Base-by-base conservation (phyloP, 2,329 filamentous ascomycete species). In the Knufia petricola region DNA sequence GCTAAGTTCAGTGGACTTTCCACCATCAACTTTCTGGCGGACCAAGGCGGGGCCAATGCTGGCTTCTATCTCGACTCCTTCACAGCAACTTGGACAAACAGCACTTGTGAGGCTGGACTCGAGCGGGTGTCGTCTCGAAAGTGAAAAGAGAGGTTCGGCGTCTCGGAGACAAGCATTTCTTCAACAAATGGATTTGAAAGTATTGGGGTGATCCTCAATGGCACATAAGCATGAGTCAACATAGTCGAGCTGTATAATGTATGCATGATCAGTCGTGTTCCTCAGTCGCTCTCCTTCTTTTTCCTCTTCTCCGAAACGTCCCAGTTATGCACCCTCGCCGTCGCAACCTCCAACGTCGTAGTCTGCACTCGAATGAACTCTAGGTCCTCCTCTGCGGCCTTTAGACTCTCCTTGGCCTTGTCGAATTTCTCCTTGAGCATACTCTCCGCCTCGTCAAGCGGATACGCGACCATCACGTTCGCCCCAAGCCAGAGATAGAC, bases 311-410 rank as follows among this genome's bases (percentile, higher is more conserved):
- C 86, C 37, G 90, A 87, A 3, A 98, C 88, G 62, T 98, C 92
- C 90, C 92, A 96, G 68, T 98, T 98, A 69, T 98, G 96, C n/a
- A 98, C 89, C 55, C 92, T 78, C 19, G 92, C 92, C 34, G 90
- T 88, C 3, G 92, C 92, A 28, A 98, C 92, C 68, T 98, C 92
- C 73, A 98, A 83, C 0, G 89, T 95, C 55, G 92, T 98, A 59
- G 98, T 94, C 69, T 98, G 92, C 66, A 96, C 90, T 53, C 92
- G 74, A 61, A 98, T 69, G 64, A 96, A 98, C 64, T 96, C 92
- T 62, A 95, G 67, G 66, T 98, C 92, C 70, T 98, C 92, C 63
- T 95, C 88, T 63, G 89, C 95, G 60, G 94, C 90, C n/a, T 71
- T 70, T 58, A 94, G 68, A 61, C 82, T 94, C 61, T 78, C 75